A percentile compares a stretch with the other conserved stretches of the same genome.
Evolutionary conservation across 495 filamentous ascomycete species (phyloP).

Genomic region (Aspergillus ostianus): DNA sequence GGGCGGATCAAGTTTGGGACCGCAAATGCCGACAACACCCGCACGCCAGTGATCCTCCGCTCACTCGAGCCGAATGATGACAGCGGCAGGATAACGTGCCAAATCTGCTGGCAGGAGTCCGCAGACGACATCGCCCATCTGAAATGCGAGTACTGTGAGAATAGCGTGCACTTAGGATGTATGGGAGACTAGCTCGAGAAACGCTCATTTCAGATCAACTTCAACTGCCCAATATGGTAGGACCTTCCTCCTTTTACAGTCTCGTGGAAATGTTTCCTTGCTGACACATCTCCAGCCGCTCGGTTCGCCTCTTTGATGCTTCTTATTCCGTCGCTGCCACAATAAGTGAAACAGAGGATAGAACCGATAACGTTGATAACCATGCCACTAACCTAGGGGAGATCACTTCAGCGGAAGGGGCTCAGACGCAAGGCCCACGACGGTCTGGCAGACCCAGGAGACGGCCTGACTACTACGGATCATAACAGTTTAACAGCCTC

Average conservation of each 20-base stretch:
- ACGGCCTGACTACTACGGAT: background rate
- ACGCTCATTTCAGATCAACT: slow-evolving; percentile 2
- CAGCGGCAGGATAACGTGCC: slow-evolving; percentile 1
- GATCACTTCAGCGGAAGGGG: background rate
- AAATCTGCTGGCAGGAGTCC: background rate
- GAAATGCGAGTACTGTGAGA: background rate
- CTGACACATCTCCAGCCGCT: background rate
- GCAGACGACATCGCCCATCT: slow-evolving; percentile 5
- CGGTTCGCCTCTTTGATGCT: background rate
- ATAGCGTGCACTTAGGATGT: slow-evolving; percentile 6
- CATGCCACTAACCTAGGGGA: background rate
- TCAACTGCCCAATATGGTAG: slow-evolving; percentile 6
- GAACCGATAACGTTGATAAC: background rate
- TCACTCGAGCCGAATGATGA: slow-evolving; percentile 3
- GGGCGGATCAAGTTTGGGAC: slow-evolving; percentile 6
- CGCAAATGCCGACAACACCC: slow-evolving; percentile 2
- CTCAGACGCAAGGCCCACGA: background rate
- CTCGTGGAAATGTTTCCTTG: background rate
- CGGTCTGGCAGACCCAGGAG: background rate
- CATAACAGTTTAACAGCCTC: background rate
- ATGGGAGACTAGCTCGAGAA: slow-evolving; percentile 5
- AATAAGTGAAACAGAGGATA: background rate
- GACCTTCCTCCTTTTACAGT: background rate
- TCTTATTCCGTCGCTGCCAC: background rate
- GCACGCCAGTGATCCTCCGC: slow-evolving; percentile 4